These are phyloP conservation scores for Firmiana major DNA, from an alignment of 345 rosid species.

Conservation along the genomic window DNA sequence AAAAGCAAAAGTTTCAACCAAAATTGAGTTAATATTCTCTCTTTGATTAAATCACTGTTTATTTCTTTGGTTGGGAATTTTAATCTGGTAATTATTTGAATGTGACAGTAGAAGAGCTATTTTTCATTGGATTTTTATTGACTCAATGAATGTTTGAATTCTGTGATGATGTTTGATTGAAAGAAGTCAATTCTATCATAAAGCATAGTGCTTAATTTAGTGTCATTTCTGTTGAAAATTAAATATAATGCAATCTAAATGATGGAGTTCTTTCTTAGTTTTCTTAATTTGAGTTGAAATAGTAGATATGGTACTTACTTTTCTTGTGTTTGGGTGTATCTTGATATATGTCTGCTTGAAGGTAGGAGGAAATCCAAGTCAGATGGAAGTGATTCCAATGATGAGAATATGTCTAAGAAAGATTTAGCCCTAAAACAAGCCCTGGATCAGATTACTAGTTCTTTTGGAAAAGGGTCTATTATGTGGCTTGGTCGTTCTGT, in stretches of 20 bases:
- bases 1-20: neutral
- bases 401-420: conserved; percentile 73
- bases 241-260: neutral
- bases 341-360: conserved; percentile 26
- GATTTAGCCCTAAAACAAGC: conserved; percentile 87
- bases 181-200: neutral
- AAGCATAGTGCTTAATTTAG: neutral
- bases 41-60: neutral
- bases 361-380: conserved; percentile 70
- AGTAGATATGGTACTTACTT: neutral
- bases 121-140: neutral
- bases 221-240: neutral
- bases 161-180: neutral
- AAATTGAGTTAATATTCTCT: neutral
- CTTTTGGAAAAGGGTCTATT: conserved; percentile 86
- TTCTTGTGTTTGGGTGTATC: neutral
- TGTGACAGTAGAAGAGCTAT: neutral
- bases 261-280: neutral
- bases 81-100: neutral
- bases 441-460: conserved; percentile 73
- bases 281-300: neutral
- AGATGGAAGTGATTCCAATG: conserved; percentile 66
- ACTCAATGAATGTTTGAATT: neutral
- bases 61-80: neutral
- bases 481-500: conserved; percentile 88